A percentile compares a stretch with the other conserved stretches of the same genome.
Evolutionary conservation across 2,329 filamentous ascomycete species (phyloP).

Genomic region (Penicillium oxalicum): DNA sequence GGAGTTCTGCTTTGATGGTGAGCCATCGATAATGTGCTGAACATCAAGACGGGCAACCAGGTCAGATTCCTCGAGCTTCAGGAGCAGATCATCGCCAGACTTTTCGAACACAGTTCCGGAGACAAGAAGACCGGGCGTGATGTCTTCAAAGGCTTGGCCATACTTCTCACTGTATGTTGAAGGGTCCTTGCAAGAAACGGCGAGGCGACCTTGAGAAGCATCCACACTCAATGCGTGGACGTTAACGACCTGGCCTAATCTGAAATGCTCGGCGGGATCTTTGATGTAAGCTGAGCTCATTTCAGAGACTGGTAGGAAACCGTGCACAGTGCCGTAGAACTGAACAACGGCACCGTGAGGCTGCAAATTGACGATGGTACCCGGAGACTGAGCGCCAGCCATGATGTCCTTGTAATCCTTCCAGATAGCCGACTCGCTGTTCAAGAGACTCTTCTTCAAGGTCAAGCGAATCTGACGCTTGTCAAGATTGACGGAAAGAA

Average conservation of each 20-base stretch:
- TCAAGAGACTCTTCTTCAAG: slow-evolving; percentile 88
- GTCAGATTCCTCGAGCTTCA: slow-evolving; percentile 68
- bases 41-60: slow-evolving; percentile 72
- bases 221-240: slow-evolving; percentile 82
- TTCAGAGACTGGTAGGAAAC: slow-evolving; percentile 85
- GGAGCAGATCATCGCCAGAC: slow-evolving; percentile 65
- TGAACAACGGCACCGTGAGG: slow-evolving; percentile 78
- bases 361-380: slow-evolving; percentile 78
- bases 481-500: slow-evolving; percentile 69
- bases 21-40: slow-evolving; percentile 80
- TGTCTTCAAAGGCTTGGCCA: slow-evolving; percentile 61
- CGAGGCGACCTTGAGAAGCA: slow-evolving; percentile 62
- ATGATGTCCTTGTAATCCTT: slow-evolving; percentile 68
- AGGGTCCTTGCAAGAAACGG: slow-evolving; percentile 90
- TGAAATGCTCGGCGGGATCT: slow-evolving; percentile 84
- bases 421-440: slow-evolving; percentile 77
- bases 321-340: slow-evolving; percentile 78
- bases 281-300: slow-evolving; percentile 98
- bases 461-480: slow-evolving; percentile 80
- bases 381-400: slow-evolving; percentile 71
- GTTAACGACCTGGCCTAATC: slow-evolving; percentile 81
- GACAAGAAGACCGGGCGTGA: slow-evolving; percentile 69
- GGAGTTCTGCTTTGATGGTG: slow-evolving; percentile 67
- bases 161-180: slow-evolving; percentile 73
- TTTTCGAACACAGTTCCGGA: slow-evolving; percentile 77